phyloP scores from a whole-genome alignment of 2,329 filamentous ascomycete genomes.

The Pyrenochaeta sp. region DNA sequence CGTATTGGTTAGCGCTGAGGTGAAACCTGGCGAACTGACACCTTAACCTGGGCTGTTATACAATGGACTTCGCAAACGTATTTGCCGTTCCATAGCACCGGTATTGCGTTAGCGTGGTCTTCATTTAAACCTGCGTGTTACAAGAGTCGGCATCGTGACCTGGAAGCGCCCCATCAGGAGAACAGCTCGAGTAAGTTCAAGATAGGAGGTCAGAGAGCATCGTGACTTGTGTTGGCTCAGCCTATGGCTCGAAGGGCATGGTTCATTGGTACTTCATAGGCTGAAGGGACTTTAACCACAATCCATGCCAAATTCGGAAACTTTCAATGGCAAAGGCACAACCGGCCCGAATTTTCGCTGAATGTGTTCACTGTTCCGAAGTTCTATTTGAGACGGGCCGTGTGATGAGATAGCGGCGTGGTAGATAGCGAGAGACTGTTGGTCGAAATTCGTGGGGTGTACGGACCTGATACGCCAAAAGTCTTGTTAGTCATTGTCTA shows the following conservation, averaged over 20 bases:
- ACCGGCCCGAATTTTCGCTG: constrained; percentile 11
- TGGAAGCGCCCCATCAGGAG: neutral
- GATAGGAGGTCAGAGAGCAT: neutral
- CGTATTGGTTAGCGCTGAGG: neutral
- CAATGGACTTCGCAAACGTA: neutral
- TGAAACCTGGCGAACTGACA: constrained; percentile 1
- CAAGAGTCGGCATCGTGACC: constrained; percentile 1
- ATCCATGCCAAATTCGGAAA: constrained; percentile 3
- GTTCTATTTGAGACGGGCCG: constrained; percentile 11
- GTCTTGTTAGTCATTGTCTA: constrained; percentile 4
- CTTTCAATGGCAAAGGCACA: neutral
- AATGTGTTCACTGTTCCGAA: constrained; percentile 6
- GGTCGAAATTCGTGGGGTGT: constrained; percentile 10
- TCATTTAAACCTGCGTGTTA: neutral
- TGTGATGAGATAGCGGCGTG: constrained; percentile 14
- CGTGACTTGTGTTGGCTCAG: constrained; percentile 3
- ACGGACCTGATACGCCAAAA: constrained; percentile 16
- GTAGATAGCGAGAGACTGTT: constrained; percentile 9
- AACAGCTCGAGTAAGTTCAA: neutral
- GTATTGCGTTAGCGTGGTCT: neutral
- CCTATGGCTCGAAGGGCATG: neutral
- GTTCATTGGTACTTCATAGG: constrained; percentile 5
- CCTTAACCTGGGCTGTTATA: constrained; percentile 3
- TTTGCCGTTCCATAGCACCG: neutral
- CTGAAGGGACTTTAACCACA: constrained; percentile 15